Evolutionary conservation across 2,329 filamentous ascomycete genomes (phyloP), one percentile per base, ranked within the genome.

Genomic region (Microthyrium microscopicum): DNA sequence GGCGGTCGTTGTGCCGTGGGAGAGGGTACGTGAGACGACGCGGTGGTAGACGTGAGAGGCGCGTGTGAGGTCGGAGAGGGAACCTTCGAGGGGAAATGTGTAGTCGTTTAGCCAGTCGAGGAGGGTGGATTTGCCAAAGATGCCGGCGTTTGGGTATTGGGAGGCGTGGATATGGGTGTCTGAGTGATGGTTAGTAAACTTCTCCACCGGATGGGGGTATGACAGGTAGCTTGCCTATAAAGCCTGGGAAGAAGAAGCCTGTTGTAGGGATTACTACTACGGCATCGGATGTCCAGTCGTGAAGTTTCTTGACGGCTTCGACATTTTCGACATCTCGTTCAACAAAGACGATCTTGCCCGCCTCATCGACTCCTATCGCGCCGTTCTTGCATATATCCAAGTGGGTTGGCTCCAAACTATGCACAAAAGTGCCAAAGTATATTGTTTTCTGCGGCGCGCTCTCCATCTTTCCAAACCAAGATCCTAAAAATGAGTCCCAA

Each of bases 91-190:
- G 0, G 89, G 89, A 50, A 95, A 98, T 0, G 89, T 98, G 60
- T 98, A 95, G 12, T 66, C 89, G 46, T 85, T 70, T 4, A 98
- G 65, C 89, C 89, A 98, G 56, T 89, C 78, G 11, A 98, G 69
- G 20, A 98, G 73, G 0, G 87, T 94, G 0, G 81, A 77, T 43
- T 85, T 89, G 47, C 89, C 89, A 51, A 95, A 95, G 41, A 98
- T 77, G 38, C 89, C 89, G 2, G 73, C 72, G 49, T 98, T 98
- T 37, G 87, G 84, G 47, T 93, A 94, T 58, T 98, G 89, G 0
- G 85, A 71, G 6, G 89, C 89, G 52, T 98, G 89, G 37, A 93
- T 79, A 53, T 98, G 89, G 1, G 89, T 93, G 54, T 98, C 87
- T 87, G 40, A 9, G 9, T 18, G 5, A 24, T 11, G 2, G 26